Base-by-base conservation (phyloP, 176 grass and related monocot species). In the Triticum monococcum region DNA sequence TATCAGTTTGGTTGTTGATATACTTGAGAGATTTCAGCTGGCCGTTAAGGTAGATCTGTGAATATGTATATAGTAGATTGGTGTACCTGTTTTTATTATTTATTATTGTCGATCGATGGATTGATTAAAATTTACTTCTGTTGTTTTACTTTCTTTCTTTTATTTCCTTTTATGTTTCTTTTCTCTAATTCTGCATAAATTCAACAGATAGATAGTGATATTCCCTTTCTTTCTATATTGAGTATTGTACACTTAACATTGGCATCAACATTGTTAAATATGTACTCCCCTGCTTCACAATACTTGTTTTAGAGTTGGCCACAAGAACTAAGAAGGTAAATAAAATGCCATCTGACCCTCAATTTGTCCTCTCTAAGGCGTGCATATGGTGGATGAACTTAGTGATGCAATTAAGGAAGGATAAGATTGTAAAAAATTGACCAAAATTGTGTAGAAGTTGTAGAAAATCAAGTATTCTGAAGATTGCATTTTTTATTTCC, bases 11-110 rank as follows among this genome's bases (percentile, higher is more conserved):
- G 77, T 95, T 81, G 71, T 98, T 86, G 88, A 92, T 77, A 89
- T 38, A 12, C 78, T 98, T 41, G 62, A 91, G 75, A 78, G 46
- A 77, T 98, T 98, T 84, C 84, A 89, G 57, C 66, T 95, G 60
- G 86, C 75, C 78, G 87, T 95, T 52, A 91, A 94, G 96, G 91
- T 98, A 91, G 70, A 79, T 12, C 20, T 79, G 54, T 80, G 50
- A 62, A 35, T 11, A 86, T 63, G 35, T 28, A 75, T 68, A 33
- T 16, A 31, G 16, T 72, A 79, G 23, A 73, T 54, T 54, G 50
- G 1, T 54, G 50, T 54, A 18, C 50, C 50, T 54, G 16, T 54
- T 54, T 54, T 54, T 54, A 7, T 54, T 18, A 54, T 54, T 54
- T 18, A 54, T 54, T 18, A 54, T 16, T 54, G 48, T 52, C 48